A percentile compares a stretch with the other conserved stretches of the same genome.
phyloP scores from a whole-genome alignment of 768 basidiomycete genomes.

The Agrocybe pediades region DNA sequence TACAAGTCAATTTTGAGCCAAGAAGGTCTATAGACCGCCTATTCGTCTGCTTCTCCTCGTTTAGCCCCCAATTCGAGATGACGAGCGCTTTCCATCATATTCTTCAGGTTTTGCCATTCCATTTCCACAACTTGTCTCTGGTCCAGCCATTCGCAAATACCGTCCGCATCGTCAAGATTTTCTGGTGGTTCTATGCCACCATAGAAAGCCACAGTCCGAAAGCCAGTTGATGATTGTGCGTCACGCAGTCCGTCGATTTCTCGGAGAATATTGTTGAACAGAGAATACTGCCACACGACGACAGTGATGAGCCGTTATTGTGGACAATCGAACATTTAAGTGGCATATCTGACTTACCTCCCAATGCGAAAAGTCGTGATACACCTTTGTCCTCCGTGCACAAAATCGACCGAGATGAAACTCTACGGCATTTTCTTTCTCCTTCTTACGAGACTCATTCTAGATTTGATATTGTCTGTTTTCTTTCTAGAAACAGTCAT shows the following conservation, averaged over 20 bases:
- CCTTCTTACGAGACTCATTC: conserved; percentile 1
- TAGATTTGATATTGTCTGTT: neutral
- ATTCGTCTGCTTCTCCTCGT: conserved; percentile 37
- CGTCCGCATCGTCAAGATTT: conserved; percentile 73
- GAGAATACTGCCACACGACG: conserved; percentile 48
- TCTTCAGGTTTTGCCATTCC: conserved; percentile 71
- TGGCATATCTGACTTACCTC: conserved; percentile 72
- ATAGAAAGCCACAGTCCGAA: conserved; percentile 59
- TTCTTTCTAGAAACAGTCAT: neutral
- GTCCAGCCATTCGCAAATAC: conserved; percentile 82
- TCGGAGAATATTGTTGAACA: conserved; percentile 58
- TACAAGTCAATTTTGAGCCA: neutral
- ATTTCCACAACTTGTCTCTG: conserved; percentile 62
- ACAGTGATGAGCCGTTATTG: conserved; percentile 1
- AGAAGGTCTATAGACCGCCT: neutral
- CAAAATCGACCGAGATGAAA: conserved; percentile 82
- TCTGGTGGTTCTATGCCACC: conserved; percentile 61
- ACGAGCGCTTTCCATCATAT: conserved; percentile 74
- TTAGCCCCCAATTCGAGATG: conserved; percentile 55
- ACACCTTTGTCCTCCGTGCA: conserved; percentile 65
- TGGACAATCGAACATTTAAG: conserved; percentile 2
- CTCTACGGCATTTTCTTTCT: conserved; percentile 30
- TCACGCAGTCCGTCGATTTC: conserved; percentile 60
- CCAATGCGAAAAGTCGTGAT: conserved; percentile 80
- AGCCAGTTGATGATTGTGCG: conserved; percentile 38